A percentile compares a stretch with the other conserved stretches of the same genome.
phyloP scores from a whole-genome alignment of 2,329 filamentous ascomycete genomes.

The Thermothelomyces thermophilus region DNA sequence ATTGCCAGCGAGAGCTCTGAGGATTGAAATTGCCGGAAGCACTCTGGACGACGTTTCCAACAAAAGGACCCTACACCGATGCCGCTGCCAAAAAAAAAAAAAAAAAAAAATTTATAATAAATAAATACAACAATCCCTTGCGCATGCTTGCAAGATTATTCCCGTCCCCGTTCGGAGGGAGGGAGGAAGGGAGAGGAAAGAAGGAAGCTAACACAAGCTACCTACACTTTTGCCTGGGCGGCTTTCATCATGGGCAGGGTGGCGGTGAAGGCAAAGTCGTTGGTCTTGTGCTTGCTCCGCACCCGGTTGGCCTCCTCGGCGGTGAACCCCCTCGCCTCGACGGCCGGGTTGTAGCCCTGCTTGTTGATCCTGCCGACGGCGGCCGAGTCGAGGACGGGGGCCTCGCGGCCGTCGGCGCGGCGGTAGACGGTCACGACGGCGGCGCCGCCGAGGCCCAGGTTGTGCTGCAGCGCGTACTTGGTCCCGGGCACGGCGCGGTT shows the following conservation, averaged over 20 bases:
- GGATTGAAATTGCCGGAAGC: too few relatives aligned
- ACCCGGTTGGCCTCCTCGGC: slow-evolving; percentile 64
- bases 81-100: too few relatives aligned
- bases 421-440: slow-evolving; percentile 86
- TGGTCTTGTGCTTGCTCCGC: slow-evolving; percentile 58
- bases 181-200: too few relatives aligned
- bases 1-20: too few relatives aligned
- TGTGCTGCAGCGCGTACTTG: slow-evolving; percentile 76
- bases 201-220: too few relatives aligned
- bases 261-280: slow-evolving; percentile 74
- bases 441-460: slow-evolving; percentile 84
- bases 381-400: slow-evolving; percentile 52
- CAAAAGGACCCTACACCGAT: too few relatives aligned
- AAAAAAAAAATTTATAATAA: too few relatives aligned
- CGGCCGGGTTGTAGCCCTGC: slow-evolving; percentile 86
- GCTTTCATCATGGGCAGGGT: slow-evolving; percentile 49
- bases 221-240: slow-evolving; percentile 47
- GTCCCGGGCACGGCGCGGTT: slow-evolving; percentile 69
- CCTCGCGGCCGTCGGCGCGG: slow-evolving; percentile 67
- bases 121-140: too few relatives aligned
- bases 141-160: too few relatives aligned
- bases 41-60: too few relatives aligned
- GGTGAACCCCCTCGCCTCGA: slow-evolving; percentile 84
- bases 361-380: slow-evolving; percentile 60
- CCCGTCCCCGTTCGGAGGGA: too few relatives aligned